Evolutionary conservation across 495 filamentous ascomycete genomes (phyloP), one percentile per base, ranked within the genome.

Genomic region (Xylaria castorea): DNA sequence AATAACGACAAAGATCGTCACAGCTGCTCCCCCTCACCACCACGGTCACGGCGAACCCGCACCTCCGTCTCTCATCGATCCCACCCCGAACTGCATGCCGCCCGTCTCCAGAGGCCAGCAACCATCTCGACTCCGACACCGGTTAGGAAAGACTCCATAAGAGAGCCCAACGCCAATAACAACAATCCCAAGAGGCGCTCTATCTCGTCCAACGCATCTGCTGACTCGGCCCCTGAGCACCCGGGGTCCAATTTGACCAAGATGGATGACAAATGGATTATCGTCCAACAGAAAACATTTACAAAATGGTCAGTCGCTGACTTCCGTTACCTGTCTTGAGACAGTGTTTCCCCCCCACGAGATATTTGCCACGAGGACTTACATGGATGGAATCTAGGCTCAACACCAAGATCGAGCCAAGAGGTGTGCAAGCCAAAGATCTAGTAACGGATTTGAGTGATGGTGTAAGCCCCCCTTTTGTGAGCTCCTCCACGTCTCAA

Each of bases 271-370:
- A 91, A 91, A 84, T 98, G 95, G 95, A 91, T 98, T 78, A 93
- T 91, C 77, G 95, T 97, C 78, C 95, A 98, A 85, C 92, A 98
- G 81, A 99, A 98, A 89, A 99, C 96, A n/a, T 98, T 98, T 81
- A 97, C 94, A 25, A 98, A 98, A 91, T 98, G 96, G 93, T 94
- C 78, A 66, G 87, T 79, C 57, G 61, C 72, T 71, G 73, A 71
- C 63, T 36, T 8, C 6, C n/a, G 5, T 3, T 48, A 36, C 20
- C 18, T 38, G 34, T 38, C 61, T 70, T 63, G 20, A 48, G 50
- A 11, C 27, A 14, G 4, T 18, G 30, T 48, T 55, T 55, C 68
- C 30, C 32, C 32, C 20, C 14, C 73, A 12, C 58, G 62, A 75
- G 73, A 75, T 48, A 16, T 71, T 64, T 16, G 25, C 25, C 42